phyloP scores from a whole-genome alignment of 169 alveolate genomes.

The Cryptosporidium tyzzeri region DNA sequence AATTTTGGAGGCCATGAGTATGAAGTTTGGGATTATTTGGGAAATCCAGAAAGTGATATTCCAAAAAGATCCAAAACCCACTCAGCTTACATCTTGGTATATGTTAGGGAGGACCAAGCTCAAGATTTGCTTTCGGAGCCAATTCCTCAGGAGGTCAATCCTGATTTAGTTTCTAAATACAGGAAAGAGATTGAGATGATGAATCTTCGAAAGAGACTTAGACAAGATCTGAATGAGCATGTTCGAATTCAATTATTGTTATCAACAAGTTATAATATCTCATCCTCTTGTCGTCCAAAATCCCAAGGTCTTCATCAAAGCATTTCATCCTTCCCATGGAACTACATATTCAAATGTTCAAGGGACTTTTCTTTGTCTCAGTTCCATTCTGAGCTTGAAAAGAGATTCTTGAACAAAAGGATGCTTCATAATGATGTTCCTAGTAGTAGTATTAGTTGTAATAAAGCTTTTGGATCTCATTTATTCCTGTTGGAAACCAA shows the following conservation, averaged over 20 bases:
- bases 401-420: conserved; percentile 7
- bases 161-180: conserved; percentile 83
- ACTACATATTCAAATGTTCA: conserved; percentile 62
- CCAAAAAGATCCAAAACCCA: conserved; percentile 83
- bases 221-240: conserved; percentile 80
- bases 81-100: conserved; percentile 94
- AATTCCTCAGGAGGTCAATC: conserved; percentile 84
- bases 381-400: conserved; percentile 48
- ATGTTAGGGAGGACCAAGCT: conserved; percentile 89
- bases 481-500: conserved; percentile 45
- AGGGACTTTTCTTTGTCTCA: conserved; percentile 42
- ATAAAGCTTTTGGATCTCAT: conserved; percentile 15
- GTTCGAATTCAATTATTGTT: conserved; percentile 49
- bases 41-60: conserved; percentile 44
- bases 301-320: conserved; percentile 18
- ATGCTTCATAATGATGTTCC: neutral
- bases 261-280: conserved; percentile 30
- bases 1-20: conserved; percentile 92
- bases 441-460: neutral
- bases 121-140: conserved; percentile 86
- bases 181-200: conserved; percentile 80
- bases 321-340: conserved; percentile 60
- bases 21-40: conserved; percentile 84
- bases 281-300: conserved; percentile 10
- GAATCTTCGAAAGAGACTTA: conserved; percentile 78